phyloP scores from a whole-genome alignment of 345 rosid species.

The Passiflora organensis region DNA sequence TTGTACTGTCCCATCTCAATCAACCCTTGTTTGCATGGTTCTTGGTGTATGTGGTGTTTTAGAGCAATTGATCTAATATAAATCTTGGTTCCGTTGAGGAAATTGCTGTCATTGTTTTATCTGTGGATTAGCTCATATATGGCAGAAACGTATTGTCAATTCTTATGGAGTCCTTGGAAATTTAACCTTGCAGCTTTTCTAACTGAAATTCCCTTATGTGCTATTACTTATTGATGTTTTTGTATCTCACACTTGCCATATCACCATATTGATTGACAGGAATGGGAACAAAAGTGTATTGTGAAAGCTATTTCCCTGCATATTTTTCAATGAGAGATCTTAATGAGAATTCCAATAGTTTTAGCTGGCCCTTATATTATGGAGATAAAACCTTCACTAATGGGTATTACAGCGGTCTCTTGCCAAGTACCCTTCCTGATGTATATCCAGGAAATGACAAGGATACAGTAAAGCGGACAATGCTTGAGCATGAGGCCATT shows the following conservation, averaged over 20 bases:
- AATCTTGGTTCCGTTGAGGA: too few relatives aligned
- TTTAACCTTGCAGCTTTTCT: background rate
- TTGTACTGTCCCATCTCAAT: too few relatives aligned
- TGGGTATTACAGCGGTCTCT: conserved; percentile 42
- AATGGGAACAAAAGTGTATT: conserved; percentile 73
- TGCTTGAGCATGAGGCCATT: conserved; percentile 80
- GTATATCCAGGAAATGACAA: conserved; percentile 44
- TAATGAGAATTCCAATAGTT: conserved; percentile 55
- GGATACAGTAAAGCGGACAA: conserved; percentile 58
- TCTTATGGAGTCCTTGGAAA: too few relatives aligned
- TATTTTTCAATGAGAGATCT: conserved; percentile 68
- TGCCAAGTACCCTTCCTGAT: conserved; percentile 39
- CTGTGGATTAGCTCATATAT: too few relatives aligned
- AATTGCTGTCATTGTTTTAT: too few relatives aligned
- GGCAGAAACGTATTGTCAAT: too few relatives aligned
- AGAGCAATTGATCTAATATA: too few relatives aligned
- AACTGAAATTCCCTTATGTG: background rate
- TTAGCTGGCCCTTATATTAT: conserved; percentile 49
- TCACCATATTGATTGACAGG: conserved; percentile 35
- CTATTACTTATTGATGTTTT: background rate
- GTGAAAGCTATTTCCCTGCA: conserved; percentile 59
- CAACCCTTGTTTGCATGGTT: too few relatives aligned
- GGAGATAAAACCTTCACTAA: conserved; percentile 43
- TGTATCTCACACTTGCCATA: background rate
- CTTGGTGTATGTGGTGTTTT: too few relatives aligned